phyloP scores from a whole-genome alignment of 306 rosid species.

The Cyamopsis tetragonoloba region DNA sequence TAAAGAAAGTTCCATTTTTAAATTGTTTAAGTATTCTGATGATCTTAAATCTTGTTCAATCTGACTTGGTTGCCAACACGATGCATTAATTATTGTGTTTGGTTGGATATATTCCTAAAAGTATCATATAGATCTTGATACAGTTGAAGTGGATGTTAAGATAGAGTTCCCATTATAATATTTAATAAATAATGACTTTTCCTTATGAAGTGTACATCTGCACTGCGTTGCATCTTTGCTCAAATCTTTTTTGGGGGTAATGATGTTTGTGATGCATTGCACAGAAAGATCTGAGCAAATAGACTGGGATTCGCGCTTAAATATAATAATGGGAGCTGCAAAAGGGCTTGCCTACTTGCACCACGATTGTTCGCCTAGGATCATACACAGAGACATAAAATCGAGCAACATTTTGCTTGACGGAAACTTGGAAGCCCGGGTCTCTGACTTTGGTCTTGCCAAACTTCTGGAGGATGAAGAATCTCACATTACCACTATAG shows the following conservation, averaged over 20 bases:
- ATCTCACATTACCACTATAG: slow-evolving; percentile 93
- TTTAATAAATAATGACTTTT: background rate
- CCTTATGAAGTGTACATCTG: background rate
- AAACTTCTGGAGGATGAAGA: slow-evolving; percentile 95
- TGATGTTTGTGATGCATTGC: slow-evolving; percentile 29
- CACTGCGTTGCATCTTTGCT: background rate
- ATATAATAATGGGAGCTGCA: slow-evolving; percentile 95
- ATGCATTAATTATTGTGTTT: background rate
- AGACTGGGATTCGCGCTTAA: slow-evolving; percentile 97
- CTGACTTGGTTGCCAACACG: background rate
- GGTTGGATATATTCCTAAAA: background rate
- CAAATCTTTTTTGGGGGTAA: slow-evolving; percentile 18
- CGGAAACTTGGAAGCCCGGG: slow-evolving; percentile 92
- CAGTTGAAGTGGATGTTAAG: background rate
- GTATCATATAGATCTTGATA: background rate
- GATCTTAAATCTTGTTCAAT: background rate
- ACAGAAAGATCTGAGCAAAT: slow-evolving; percentile 86
- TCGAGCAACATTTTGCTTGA: slow-evolving; percentile 96
- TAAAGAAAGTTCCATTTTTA: background rate
- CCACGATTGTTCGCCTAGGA: slow-evolving; percentile 97
- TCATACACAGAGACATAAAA: slow-evolving; percentile 95
- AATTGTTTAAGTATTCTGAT: background rate
- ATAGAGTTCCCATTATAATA: background rate
- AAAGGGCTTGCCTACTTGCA: slow-evolving; percentile 98
- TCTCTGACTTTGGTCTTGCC: slow-evolving; percentile 98